phyloP scores from a whole-genome alignment of 306 rosid species.

The Casuarina glauca region DNA sequence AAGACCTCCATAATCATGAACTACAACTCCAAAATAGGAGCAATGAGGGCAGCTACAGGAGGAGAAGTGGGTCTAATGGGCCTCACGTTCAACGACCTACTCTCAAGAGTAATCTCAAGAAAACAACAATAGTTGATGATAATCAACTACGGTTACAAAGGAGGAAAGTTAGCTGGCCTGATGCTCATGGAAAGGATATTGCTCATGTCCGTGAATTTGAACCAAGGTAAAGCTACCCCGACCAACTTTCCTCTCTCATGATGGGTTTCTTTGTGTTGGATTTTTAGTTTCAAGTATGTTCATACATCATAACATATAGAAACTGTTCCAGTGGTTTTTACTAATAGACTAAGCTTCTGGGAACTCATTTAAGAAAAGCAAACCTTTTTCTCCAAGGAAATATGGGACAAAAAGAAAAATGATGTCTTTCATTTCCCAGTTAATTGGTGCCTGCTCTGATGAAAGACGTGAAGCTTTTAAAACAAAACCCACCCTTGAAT shows the following conservation, averaged over 20 bases:
- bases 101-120: conserved; percentile 50
- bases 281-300: not conserved
- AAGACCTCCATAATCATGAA: conserved; percentile 22
- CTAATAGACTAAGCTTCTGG: not conserved
- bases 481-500: not conserved
- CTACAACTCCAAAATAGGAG: not conserved
- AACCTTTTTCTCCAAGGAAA: conserved; percentile 2
- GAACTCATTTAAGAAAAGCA: not conserved
- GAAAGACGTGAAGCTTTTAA: conserved; percentile 1
- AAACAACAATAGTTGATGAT: conserved; percentile 13
- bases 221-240: conserved; percentile 27
- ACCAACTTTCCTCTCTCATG: conserved; percentile 3
- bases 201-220: conserved; percentile 49
- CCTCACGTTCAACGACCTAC: conserved; percentile 13
- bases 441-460: not conserved
- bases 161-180: conserved; percentile 51
- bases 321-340: not conserved
- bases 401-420: conserved; percentile 15
- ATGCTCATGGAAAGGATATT: conserved; percentile 46
- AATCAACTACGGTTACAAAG: conserved; percentile 21
- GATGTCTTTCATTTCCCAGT: not conserved
- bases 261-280: not conserved
- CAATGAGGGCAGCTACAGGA: not conserved
- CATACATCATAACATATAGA: not conserved
- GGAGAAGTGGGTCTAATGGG: conserved; percentile 34